Base-by-base conservation (phyloP, 2,329 filamentous ascomycete genomes). In the Fusarium duplospermum region DNA sequence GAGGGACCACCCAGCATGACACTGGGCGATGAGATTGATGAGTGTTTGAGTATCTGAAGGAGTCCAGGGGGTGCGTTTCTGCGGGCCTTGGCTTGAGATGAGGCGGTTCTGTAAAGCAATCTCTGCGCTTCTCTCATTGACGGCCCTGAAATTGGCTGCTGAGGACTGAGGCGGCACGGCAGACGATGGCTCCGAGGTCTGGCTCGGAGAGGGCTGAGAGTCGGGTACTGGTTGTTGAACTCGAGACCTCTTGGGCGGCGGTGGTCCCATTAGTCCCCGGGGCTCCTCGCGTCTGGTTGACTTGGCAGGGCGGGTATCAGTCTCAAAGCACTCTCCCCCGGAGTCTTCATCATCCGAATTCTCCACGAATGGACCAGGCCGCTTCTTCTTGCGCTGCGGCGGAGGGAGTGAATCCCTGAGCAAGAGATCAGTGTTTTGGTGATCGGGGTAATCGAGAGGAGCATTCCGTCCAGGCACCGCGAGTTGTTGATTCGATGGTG, bases 41-140 rank as follows among this genome's bases (percentile, higher is more conserved):
- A 90, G 86, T 38, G 78, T 70, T 14, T 75, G 45, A 6, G 80
- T 80, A 72, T 90, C 88, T 9, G 76, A 64, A 11, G 81, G 74
- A 31, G 83, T 83, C 88, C 88, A 90, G 24, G 27, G 27, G 9
- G 77, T 62, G 42, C 83, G 83, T 36, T 75, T 77, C 58, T 74
- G 77, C 27, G 64, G 52, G 31, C 69, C 36, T 9, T 67, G 47
- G 35, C 42, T 52, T 36, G 52, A 73, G 76, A 58, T 82, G 81
- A 47, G 69, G 65, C 74, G 76, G 35, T 67, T 67, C 24, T 74
- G 66, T 29, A 68, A 67, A 8, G 72, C 56, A n/a, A 75, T 42
- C 35, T 67, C 64, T 24, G 66, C 66, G 54, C 80, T 80, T n/a
- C 74, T 75, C 47, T 80, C 78, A 18, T 78, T 78, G 56, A 81